Evolutionary conservation across 805 yeast species (phyloP).

Genomic region (Candida odintsovae): DNA sequence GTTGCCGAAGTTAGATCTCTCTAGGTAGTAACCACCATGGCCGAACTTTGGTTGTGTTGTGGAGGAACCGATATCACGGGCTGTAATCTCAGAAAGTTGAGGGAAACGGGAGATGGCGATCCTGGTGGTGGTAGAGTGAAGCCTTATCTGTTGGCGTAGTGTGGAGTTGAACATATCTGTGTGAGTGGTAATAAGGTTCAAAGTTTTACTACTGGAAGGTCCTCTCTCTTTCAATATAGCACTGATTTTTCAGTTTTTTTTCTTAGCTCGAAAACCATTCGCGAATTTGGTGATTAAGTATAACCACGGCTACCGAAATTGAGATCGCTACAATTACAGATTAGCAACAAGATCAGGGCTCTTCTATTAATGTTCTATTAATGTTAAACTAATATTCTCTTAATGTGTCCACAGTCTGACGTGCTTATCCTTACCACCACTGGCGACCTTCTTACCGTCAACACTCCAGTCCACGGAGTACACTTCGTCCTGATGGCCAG

Average conservation of each 20-base stretch:
- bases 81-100: conserved; percentile 23
- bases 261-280: background rate
- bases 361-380: too few species aligned
- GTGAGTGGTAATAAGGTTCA: background rate
- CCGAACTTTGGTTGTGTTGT: conserved; percentile 20
- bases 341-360: background rate
- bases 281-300: background rate
- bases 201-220: too few species aligned
- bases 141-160: conserved; percentile 7
- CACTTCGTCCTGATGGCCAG: conserved; percentile 95
- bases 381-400: too few species aligned
- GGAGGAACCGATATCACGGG: conserved; percentile 23
- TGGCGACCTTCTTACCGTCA: conserved; percentile 90
- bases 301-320: background rate
- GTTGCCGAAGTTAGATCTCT: conserved; percentile 56
- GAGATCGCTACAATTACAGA: background rate
- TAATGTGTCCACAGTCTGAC: conserved; percentile 90
- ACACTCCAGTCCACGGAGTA: conserved; percentile 97
- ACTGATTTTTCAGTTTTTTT: background rate
- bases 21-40: conserved; percentile 27
- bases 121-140: conserved; percentile 7
- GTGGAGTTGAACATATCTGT: background rate
- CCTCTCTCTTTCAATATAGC: too few species aligned
- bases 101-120: conserved; percentile 19
- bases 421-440: conserved; percentile 96